phyloP scores from a whole-genome alignment of 2,329 filamentous ascomycete species.

The Pestalotiopsis sp. region DNA sequence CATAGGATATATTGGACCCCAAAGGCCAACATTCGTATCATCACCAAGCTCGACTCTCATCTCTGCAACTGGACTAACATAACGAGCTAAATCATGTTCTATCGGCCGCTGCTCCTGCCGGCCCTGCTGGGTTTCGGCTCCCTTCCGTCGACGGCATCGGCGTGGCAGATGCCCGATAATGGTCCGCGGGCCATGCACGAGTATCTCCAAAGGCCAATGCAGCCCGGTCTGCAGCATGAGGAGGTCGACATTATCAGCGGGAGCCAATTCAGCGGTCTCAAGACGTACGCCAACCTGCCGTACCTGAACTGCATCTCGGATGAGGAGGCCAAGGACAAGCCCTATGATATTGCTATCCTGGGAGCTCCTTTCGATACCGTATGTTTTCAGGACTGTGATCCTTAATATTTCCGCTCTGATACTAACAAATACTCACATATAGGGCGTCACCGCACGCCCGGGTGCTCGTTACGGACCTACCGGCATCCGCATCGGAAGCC shows the following conservation, averaged over 20 bases:
- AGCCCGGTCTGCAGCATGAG: slow-evolving; percentile 22
- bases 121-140: not conserved
- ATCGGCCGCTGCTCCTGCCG: not conserved
- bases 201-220: slow-evolving; percentile 20
- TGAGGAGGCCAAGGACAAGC: slow-evolving; percentile 41
- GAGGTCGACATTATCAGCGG: slow-evolving; percentile 43
- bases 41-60: not conserved
- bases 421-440: not conserved
- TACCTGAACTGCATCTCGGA: slow-evolving; percentile 64
- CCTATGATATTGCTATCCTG: slow-evolving; percentile 61
- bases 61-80: not conserved
- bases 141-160: not conserved
- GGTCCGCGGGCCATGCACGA: slow-evolving; percentile 13
- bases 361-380: slow-evolving; percentile 55
- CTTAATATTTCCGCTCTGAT: no score
- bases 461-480: slow-evolving; percentile 39
- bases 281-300: slow-evolving; percentile 64
- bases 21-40: not conserved
- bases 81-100: not conserved
- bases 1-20: not conserved
- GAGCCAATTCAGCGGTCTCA: slow-evolving; percentile 57
- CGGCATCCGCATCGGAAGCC: slow-evolving; percentile 34
- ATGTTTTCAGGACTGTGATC: slow-evolving; percentile 10
- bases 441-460: slow-evolving; percentile 36
- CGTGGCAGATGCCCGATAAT: slow-evolving; percentile 25